Evolutionary conservation across 148 eudicot species (phyloP).

Genomic region (Rhododendron kiyosumense): DNA sequence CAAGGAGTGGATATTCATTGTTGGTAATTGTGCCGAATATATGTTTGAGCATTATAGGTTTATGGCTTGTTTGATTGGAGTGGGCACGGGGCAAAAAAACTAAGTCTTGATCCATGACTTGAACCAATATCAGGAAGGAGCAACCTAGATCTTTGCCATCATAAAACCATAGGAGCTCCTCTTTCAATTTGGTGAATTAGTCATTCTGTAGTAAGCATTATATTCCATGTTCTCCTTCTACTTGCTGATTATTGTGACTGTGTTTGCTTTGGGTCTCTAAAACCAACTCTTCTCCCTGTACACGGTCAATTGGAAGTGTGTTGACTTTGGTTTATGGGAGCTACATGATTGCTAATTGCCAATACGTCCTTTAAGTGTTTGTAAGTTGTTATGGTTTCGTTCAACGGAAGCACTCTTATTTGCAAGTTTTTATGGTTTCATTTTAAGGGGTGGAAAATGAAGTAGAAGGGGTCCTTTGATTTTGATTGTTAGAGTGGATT

Average conservation of each 20-base stretch:
- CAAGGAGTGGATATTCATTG: not conserved
- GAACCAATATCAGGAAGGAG: not conserved
- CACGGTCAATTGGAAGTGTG: no score
- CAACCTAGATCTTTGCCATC: not conserved
- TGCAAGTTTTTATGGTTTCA: not conserved
- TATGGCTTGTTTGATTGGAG: not conserved
- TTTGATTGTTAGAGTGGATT: not conserved
- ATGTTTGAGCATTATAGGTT: not conserved
- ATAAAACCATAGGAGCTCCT: not conserved
- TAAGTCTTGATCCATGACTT: not conserved
- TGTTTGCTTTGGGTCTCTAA: no score
- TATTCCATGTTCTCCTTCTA: not conserved
- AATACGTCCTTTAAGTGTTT: not conserved
- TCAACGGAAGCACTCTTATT: not conserved
- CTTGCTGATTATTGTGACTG: not conserved
- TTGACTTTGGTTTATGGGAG: not conserved
- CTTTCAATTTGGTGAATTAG: not conserved
- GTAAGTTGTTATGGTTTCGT: not conserved
- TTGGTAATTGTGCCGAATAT: not conserved
- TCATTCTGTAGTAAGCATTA: not conserved
- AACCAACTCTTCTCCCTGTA: no score
- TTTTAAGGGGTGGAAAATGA: not conserved
- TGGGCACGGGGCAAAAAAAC: not conserved
- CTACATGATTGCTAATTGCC: not conserved
- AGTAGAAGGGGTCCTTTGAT: not conserved